Evolutionary conservation across 1,284 basidiomycete genomes (phyloP).

Genomic region (Apiotrichum mycotoxinovorans): DNA sequence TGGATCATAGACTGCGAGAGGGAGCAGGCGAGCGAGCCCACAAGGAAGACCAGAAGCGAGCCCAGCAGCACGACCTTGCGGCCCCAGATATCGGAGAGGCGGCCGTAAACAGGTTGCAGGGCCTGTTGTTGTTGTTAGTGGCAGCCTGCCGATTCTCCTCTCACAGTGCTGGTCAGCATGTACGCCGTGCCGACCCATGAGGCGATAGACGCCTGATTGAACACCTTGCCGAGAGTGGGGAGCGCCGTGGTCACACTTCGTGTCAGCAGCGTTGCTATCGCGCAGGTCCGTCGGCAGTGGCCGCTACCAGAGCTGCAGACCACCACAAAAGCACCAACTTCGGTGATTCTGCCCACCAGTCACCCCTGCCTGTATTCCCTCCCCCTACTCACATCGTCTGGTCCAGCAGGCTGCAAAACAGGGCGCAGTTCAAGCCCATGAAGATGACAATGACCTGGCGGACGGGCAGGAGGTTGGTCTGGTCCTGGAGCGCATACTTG

Average conservation of each 20-base stretch:
- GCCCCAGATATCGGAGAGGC: slow-evolving; percentile 70
- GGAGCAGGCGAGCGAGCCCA: slow-evolving; percentile 54
- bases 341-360: too few species aligned
- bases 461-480: slow-evolving; percentile 68
- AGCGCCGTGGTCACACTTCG: slow-evolving; percentile 64
- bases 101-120: slow-evolving; percentile 62
- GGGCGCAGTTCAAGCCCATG: slow-evolving; percentile 53
- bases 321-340: too few species aligned
- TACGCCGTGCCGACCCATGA: slow-evolving; percentile 59
- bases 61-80: slow-evolving; percentile 56
- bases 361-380: too few species aligned
- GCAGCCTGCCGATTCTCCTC: not conserved
- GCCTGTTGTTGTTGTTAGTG: slow-evolving; percentile 1
- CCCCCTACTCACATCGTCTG: slow-evolving; percentile 29
- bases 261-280: slow-evolving; percentile 54
- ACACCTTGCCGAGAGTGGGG: slow-evolving; percentile 62
- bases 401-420: slow-evolving; percentile 57
- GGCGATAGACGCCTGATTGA: slow-evolving; percentile 61
- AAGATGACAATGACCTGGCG: slow-evolving; percentile 62
- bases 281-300: too few species aligned
- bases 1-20: slow-evolving; percentile 60
- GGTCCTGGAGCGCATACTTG: slow-evolving; percentile 57
- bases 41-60: slow-evolving; percentile 59
- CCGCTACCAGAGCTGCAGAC: too few species aligned
- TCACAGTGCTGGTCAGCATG: slow-evolving; percentile 24